phyloP scores from a whole-genome alignment of 2,329 filamentous ascomycete genomes.

The Endothia cerciana region DNA sequence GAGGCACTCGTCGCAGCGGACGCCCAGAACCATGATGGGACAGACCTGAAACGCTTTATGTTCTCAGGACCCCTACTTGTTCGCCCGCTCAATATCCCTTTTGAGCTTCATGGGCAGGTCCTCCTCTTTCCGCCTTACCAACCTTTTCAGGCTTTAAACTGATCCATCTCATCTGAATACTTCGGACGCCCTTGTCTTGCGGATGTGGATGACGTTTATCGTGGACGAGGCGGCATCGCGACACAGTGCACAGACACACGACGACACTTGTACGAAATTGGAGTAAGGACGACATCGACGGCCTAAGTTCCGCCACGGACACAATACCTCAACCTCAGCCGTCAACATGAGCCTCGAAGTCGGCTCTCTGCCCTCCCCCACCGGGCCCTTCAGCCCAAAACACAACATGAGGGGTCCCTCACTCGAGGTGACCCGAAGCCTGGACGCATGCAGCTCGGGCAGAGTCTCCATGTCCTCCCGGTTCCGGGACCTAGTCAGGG shows the following conservation, averaged over 20 bases:
- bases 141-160: background rate
- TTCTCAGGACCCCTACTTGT: background rate
- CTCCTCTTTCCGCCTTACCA: background rate
- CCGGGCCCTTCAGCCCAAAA: constrained; percentile 24
- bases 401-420: constrained; percentile 13
- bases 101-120: background rate
- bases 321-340: background rate
- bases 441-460: constrained; percentile 7
- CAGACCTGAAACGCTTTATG: constrained; percentile 26
- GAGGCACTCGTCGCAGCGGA: background rate
- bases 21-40: constrained; percentile 20
- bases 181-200: background rate
- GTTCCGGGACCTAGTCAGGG: constrained; percentile 39
- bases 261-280: background rate
- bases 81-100: background rate
- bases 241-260: background rate
- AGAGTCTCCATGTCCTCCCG: constrained; percentile 34
- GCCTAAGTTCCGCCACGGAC: too few species aligned
- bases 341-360: constrained; percentile 25
- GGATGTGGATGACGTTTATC: background rate
- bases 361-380: constrained; percentile 20
- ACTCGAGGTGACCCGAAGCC: constrained; percentile 7
- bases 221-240: background rate
- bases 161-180: background rate
- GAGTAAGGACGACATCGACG: background rate